Base-by-base conservation (phyloP, 768 basidiomycete species). In the Termitomyces sp. region DNA sequence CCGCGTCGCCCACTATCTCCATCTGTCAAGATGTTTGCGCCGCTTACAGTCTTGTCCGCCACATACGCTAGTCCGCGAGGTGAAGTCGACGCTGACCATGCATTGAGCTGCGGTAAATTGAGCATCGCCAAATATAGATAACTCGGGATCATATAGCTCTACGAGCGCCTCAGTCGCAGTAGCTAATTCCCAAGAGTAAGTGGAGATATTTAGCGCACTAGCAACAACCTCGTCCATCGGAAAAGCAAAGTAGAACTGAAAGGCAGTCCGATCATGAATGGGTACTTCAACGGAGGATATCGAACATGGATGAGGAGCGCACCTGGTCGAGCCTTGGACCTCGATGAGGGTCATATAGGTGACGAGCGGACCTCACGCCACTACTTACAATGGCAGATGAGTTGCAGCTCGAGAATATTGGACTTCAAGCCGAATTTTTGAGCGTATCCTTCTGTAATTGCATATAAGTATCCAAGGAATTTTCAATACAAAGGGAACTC, bases 121-220 rank as follows among this genome's bases (percentile, higher is more conserved):
- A 9, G 49, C 34, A 36, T 24, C 45, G n/a, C 59, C 55, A n/a
- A 57, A n/a, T n/a, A n/a, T n/a, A n/a, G n/a, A n/a, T n/a, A n/a
- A 60, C 2, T 57, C 59, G 24, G 59, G 59, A 42, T 60, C 39
- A 45, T 56, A 60, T 15, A 60, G 41, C 37, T 60, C 59, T n/a
- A 60, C 18, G 47, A 60, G 59, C 4, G 59, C 55, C 37, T 60
- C 54, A 1, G 54, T 60, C 13, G 55, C 50, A 24, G 59, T 60
- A 12, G 55, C 59, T 31, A 56, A 60, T 50, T 60, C 59, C 59
- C 55, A 60, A 31, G 59, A 60, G 30, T 60, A 55, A 11, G 59
- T 52, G 30, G 59, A 60, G 41, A 60, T 60, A 18, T 54, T 54
- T 50, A 42, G 8, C 7, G 41, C 41, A n/a, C 6, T 42, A n/a